Conservation (phyloP, 257 asterid genomes). For the Plantago ovata region DNA sequence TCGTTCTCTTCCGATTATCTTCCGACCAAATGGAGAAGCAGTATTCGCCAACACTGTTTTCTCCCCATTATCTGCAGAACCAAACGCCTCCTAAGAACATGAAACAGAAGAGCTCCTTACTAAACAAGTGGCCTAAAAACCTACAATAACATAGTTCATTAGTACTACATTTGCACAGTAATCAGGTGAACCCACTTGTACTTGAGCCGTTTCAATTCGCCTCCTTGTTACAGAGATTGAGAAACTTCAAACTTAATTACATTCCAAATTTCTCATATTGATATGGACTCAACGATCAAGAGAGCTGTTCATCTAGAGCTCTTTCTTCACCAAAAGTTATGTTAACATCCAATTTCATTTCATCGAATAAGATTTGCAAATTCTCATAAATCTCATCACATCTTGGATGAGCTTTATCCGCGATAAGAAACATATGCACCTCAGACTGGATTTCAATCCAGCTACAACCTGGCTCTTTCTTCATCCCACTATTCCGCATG, state of each 20-base stretch:
- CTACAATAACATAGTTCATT: background rate
- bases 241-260: no score
- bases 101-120: no score
- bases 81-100: no score
- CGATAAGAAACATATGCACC: constrained; percentile 79
- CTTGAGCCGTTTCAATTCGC: constrained; percentile 99
- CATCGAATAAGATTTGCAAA: constrained; percentile 40
- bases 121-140: background rate
- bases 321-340: constrained; percentile 13
- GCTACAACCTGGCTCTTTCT: constrained; percentile 90
- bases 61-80: no score
- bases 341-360: constrained; percentile 48
- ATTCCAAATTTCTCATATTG: no score
- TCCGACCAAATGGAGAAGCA: no score
- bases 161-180: background rate
- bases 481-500: constrained; percentile 62
- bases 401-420: constrained; percentile 84
- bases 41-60: no score
- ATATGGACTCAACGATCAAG: no score
- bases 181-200: constrained; percentile 49
- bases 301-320: no score
- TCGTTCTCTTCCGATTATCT: no score
- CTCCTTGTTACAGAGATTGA: no score
- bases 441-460: constrained; percentile 85
- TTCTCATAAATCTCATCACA: constrained; percentile 53